Evolutionary conservation across 2,329 filamentous ascomycete species (phyloP), one percentile per base, ranked within the genome.

Genomic region (Fusarium heterosporum): DNA sequence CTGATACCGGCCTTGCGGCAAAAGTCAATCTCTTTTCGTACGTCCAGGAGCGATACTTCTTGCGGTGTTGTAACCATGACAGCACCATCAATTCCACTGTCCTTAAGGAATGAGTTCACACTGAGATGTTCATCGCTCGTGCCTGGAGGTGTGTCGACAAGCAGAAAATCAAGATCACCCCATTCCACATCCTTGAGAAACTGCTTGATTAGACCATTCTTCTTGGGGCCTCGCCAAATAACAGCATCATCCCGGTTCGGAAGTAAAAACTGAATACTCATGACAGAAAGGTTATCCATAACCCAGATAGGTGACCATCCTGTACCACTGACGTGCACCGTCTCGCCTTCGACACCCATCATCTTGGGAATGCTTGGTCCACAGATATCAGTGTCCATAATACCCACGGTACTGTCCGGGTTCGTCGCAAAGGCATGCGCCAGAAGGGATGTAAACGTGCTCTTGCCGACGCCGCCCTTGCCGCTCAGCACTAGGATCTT

Each of bases 301-400:
- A 97, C 94, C 92, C 94, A 98, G 14, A 98, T 95, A 0, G 96
- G 96, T 75, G 91, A 93, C 96, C 94, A 97, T 3, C 96, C 96
- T 1, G 90, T 88, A 52, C 88, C 90, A 75, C 90, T 96, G 52
- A 97, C 89, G 77, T 99, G 96, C 51, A 99, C 96, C 2, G 92
- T 97, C 80, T 99, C 95, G 26, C 88, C 83, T 78, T 97, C 94
- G 1, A 97, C 95, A 32, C 96, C 96, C 90, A 99, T 94, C 95
- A 99, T 98, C 82, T 97, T 97, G 19, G 96, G 96, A 73, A 99
- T 97, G 67, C 89, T 93, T 1, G 96, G 96, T 0, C 96, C 96
- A 80, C 93, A 97, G 65, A 99, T 97, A 78, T 99, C 96, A 8
- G 96, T 96, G 79, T 99, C 96, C 93, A 98, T 97, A 72, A 99